These are phyloP conservation scores for Fistulina hepatica DNA, from an alignment of 1,284 basidiomycete species.

Conservation along the genomic window DNA sequence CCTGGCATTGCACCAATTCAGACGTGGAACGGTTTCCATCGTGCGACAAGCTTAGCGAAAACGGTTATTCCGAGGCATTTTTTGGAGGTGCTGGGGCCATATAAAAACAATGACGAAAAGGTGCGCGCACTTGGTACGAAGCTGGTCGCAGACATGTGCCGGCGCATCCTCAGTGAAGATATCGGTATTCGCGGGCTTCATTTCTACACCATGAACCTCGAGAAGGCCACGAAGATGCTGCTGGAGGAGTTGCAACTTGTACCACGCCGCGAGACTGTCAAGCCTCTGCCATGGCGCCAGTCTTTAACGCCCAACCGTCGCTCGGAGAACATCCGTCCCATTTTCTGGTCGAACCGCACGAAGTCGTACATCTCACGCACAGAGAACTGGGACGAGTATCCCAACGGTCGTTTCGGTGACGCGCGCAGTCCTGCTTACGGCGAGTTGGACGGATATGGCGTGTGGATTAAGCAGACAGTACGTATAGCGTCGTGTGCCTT, in stretches of 20 bases:
- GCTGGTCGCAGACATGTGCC: conserved; percentile 83
- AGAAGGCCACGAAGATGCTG: conserved; percentile 90
- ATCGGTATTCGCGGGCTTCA: conserved; percentile 83
- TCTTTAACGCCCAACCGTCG: conserved; percentile 84
- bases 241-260: conserved; percentile 82
- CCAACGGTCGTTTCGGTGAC: conserved; percentile 97
- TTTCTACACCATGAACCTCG: conserved; percentile 98
- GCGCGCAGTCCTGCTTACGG: conserved; percentile 95
- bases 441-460: conserved; percentile 92
- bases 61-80: conserved; percentile 77
- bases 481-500: conserved; percentile 19
- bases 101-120: conserved; percentile 87
- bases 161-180: conserved; percentile 64
- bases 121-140: conserved; percentile 84
- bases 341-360: conserved; percentile 92
- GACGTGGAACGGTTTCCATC: conserved; percentile 94
- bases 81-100: conserved; percentile 74
- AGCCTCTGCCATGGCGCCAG: conserved; percentile 90
- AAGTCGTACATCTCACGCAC: conserved; percentile 89
- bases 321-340: conserved; percentile 83
- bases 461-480: conserved; percentile 75
- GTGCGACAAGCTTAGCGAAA: conserved; percentile 82
- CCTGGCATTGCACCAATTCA: conserved; percentile 97
- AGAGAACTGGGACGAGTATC: conserved; percentile 98
- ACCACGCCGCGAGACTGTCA: conserved; percentile 76